These are phyloP conservation scores for Rhodotorula sp. DNA, from an alignment of 1,284 basidiomycete species.

Conservation along the genomic window DNA sequence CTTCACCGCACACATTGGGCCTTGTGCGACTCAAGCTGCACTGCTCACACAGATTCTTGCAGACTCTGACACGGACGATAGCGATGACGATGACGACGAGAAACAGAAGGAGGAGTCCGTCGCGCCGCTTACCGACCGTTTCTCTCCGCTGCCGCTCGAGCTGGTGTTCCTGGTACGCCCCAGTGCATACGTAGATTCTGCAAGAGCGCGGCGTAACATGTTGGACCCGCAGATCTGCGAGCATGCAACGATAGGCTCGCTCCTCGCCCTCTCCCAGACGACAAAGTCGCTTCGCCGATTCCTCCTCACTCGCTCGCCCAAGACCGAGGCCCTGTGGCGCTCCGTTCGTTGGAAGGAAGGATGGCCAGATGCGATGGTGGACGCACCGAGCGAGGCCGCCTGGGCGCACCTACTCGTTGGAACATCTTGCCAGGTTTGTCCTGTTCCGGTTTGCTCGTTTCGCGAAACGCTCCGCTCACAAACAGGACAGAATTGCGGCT, in stretches of 20 bases:
- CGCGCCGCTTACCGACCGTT: not conserved
- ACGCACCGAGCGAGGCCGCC: not conserved
- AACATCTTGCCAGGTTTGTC: not conserved
- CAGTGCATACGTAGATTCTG: no score
- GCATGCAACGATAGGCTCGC: not conserved
- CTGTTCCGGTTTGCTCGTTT: no score
- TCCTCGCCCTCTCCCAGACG: slow-evolving; percentile 2
- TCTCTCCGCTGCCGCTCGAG: not conserved
- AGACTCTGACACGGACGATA: no score
- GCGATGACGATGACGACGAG: no score
- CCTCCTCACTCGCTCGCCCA: not conserved
- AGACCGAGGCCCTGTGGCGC: not conserved
- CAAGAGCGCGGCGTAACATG: rapidly evolving
- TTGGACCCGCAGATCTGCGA: not conserved
- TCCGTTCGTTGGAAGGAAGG: not conserved
- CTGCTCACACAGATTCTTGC: no score
- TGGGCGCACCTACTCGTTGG: not conserved
- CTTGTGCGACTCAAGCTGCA: no score
- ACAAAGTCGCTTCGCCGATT: not conserved
- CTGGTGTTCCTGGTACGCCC: not conserved
- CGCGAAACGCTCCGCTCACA: no score
- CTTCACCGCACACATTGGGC: no score
- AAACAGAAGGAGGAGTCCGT: no score
- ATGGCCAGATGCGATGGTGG: not conserved
- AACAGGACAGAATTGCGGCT: not conserved